Conservation (phyloP, 257 asterid genomes). For the Jaltomata sinuosa region DNA sequence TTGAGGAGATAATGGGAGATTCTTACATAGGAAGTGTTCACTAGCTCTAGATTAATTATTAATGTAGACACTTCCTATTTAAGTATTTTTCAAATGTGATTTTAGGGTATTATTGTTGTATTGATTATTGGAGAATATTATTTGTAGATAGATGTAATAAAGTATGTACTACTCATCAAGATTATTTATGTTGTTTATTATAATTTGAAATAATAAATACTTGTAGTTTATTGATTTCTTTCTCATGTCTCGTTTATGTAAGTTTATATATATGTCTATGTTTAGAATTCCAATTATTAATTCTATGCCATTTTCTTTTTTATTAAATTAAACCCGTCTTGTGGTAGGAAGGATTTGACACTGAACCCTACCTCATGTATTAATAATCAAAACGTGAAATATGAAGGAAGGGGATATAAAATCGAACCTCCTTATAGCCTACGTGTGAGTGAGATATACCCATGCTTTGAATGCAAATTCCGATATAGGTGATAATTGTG, state of each 20-base stretch:
- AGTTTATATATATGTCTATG: background rate
- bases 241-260: background rate
- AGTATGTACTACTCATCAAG: background rate
- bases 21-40: slow-evolving; percentile 6
- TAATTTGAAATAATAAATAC: background rate
- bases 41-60: background rate
- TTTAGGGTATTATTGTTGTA: background rate
- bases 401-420: no score
- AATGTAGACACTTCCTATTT: slow-evolving; percentile 1
- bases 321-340: no score
- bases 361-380: no score
- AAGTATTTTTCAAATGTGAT: background rate
- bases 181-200: background rate
- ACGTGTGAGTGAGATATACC: no score
- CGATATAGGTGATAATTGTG: no score
- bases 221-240: background rate
- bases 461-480: no score
- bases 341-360: no score
- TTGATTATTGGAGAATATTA: background rate
- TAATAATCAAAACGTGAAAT: no score
- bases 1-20: background rate
- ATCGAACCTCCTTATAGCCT: no score
- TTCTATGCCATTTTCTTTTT: no score
- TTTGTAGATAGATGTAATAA: background rate
- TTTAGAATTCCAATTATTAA: no score